Conservation (phyloP, 2,329 filamentous ascomycete species). For the Cordyceps tenuipes region DNA sequence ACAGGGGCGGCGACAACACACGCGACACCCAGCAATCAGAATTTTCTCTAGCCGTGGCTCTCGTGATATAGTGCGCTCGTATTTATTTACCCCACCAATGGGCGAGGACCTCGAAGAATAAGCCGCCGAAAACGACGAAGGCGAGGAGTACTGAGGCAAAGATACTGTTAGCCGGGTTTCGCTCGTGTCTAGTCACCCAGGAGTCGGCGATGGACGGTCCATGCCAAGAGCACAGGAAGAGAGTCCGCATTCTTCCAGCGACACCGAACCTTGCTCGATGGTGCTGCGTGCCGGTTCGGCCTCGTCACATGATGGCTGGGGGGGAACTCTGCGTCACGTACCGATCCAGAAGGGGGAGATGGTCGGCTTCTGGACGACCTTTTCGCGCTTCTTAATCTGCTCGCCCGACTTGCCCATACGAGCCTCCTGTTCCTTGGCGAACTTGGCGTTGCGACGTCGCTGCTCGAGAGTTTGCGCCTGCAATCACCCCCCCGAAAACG, state of each 20-base stretch:
- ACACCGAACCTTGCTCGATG: not conserved
- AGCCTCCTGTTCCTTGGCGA: constrained; percentile 61
- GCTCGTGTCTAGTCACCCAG: too few relatives aligned
- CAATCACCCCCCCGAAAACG: not conserved
- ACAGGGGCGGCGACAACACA: not conserved
- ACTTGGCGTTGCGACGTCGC: constrained; percentile 72
- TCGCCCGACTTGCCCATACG: constrained; percentile 67
- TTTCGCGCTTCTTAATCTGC: constrained; percentile 51
- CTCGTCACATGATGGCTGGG: not conserved
- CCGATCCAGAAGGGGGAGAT: constrained; percentile 58
- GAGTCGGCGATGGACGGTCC: not conserved
- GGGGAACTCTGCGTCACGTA: constrained; percentile 29
- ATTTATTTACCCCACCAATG: constrained; percentile 32
- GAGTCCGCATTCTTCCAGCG: too few relatives aligned
- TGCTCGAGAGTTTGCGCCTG: constrained; percentile 81
- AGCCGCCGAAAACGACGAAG: constrained; percentile 53
- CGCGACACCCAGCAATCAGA: not conserved
- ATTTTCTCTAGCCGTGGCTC: too few relatives aligned
- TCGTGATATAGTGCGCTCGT: not conserved
- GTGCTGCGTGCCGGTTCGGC: not conserved
- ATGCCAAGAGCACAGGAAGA: not conserved
- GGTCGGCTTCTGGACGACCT: constrained; percentile 47
- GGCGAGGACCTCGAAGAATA: constrained; percentile 49
- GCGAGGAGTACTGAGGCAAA: constrained; percentile 40
- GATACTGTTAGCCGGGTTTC: constrained; percentile 4